Evolutionary conservation across 108 stramenopile species (phyloP), one percentile per base, ranked within the genome.

Genomic region (Skeletonema marinoi): DNA sequence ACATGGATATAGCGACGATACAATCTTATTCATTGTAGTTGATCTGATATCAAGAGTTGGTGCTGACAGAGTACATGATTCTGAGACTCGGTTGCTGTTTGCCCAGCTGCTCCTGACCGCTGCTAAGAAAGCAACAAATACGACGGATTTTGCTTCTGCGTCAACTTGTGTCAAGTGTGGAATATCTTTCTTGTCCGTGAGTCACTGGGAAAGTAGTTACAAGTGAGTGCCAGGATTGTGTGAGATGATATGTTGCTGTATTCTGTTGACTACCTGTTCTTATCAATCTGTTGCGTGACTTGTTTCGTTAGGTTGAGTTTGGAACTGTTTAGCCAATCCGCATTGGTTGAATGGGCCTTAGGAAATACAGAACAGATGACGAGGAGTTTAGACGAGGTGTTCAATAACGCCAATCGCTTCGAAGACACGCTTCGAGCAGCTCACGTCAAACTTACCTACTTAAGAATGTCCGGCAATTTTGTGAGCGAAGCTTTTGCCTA

Each of bases 131-230:
- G 31, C 70, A 11, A 70, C 58, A 32, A n/a, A 54, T 25, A 29
- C 68, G 42, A 16, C 70, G 16, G 58, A 70, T 38, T 70, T 36
- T 59, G 54, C 70, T 0, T 70, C 56, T 38, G 70, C 70, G 33
- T 19, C 25, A 30, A 38, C 3, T 7, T 70, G 58, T 32, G 32
- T 70, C 1, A 33, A 70, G 6, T 70, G 54, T 4, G 70, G 70
- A 17, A 60, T 70, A 29, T 70, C 70, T 21, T 70, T 60, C 38
- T 36, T 70, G 2, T 3, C 12, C 1, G n/a, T 0, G 19, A 59
- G n/a, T 11, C 10, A 38, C 50, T 70, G 70, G 70, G 6, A 32
- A 19, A 32, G 17, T 39, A 39, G 41, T 32, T 70, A 70, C 33
- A 51, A 17, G 50, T 51, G 17, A 51, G 50, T 51, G 50, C 0